Base-by-base conservation (phyloP, 2,329 filamentous ascomycete genomes). In the Claviceps sp. region DNA sequence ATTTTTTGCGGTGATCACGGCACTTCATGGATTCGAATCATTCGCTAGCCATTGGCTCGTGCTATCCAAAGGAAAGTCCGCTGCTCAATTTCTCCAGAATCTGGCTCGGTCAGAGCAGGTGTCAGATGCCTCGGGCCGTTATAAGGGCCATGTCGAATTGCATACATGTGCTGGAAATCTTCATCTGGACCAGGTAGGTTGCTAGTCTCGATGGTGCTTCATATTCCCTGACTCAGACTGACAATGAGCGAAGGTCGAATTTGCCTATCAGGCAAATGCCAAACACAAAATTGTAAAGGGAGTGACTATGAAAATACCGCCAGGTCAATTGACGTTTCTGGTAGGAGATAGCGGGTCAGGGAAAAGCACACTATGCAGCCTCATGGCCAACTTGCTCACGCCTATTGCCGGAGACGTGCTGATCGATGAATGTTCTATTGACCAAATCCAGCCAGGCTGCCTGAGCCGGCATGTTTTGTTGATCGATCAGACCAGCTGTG, bases 321-420 rank as follows among this genome's bases (percentile, higher is more conserved):
- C 84, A 0, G 84, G 86, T 0, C 74, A 86, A 55, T 81, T 84
- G 3, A 88, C 82, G 0, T 96, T 93, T 61, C 73, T 97, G 2
- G 79, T 96, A 48, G 93, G 91, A 0, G 78, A 77, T 60, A 95
- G 88, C 61, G 93, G 93, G 0, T 95, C 88, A 2, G 91, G 91
- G 0, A 97, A 97, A 65, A 95, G 88, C 59, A 97, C 91, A 0
- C 62, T 97, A 1, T 83, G 85, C 1, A 88, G 88, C 61, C 73
- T 97, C 0, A 73, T 97, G 0, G 74, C 89, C 49, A 79, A 83
- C 13, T 86, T 94, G 59, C 95, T 96, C 61, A 71, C 78, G 6
- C 79, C 86, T 0, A 65, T 69, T 0, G 69, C 69, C 0, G 91
- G 90, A 0, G 65, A 77, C 0, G 82, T 96, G 16, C 63, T 75